These are phyloP conservation scores for Verticillium zaregamsianum DNA, from an alignment of 2,329 filamentous ascomycete genomes.

Conservation along the genomic window DNA sequence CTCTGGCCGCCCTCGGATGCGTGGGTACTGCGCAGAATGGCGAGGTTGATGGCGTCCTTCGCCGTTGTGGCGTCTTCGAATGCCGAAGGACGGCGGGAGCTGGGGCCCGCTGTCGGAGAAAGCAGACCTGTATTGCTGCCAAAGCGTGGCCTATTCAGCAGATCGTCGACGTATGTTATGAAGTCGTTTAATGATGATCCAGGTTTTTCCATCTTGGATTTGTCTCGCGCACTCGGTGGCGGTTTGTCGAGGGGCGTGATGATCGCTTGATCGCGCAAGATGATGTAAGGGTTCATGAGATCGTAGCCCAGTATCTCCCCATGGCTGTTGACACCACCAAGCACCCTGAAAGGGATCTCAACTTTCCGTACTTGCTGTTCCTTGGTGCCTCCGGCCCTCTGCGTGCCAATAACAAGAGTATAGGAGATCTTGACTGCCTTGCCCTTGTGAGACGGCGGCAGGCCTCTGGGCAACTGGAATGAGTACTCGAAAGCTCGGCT, in stretches of 20 bases:
- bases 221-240: neutral
- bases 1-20: conserved; percentile 66
- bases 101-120: conserved; percentile 62
- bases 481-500: conserved; percentile 83
- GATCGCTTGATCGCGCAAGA: conserved; percentile 77
- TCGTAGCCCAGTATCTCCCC: conserved; percentile 91
- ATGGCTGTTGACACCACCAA: conserved; percentile 85
- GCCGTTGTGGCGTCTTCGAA: conserved; percentile 57
- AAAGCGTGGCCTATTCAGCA: conserved; percentile 57
- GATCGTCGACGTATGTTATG: conserved; percentile 70
- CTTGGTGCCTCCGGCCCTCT: conserved; percentile 71
- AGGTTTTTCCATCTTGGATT: conserved; percentile 12
- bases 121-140: conserved; percentile 57
- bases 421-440: conserved; percentile 94
- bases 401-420: conserved; percentile 85
- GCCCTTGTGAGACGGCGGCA: conserved; percentile 88
- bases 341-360: conserved; percentile 86
- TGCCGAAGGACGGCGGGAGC: conserved; percentile 50
- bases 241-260: conserved; percentile 48
- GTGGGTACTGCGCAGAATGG: conserved; percentile 79
- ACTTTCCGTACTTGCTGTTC: conserved; percentile 87
- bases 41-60: conserved; percentile 85
- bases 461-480: conserved; percentile 77
- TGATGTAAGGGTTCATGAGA: conserved; percentile 87
- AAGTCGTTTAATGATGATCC: conserved; percentile 55